Conservation (phyloP, 129 eudicot species). For the Artemisia tridentata region DNA sequence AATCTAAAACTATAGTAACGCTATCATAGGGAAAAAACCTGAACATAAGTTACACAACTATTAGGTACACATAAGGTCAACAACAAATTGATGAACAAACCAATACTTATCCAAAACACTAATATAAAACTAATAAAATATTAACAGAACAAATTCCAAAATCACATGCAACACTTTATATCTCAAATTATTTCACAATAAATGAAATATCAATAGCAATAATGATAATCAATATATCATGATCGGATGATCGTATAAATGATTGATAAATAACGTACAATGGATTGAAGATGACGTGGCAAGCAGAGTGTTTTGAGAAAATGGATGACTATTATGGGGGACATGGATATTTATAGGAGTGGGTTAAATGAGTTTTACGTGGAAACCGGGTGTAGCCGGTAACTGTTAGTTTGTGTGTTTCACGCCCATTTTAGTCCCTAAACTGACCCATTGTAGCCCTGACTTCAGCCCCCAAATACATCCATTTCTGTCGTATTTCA, state of each 20-base stretch:
- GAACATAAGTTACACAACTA: no score
- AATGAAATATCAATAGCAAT: not conserved
- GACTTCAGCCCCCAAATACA: no score
- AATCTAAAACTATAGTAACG: no score
- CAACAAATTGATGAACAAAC: not conserved
- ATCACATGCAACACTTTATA: slow-evolving; percentile 31
- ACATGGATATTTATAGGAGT: slow-evolving; percentile 18
- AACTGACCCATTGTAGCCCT: no score
- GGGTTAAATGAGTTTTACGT: not conserved
- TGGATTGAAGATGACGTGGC: slow-evolving; percentile 23
- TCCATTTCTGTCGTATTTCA: no score
- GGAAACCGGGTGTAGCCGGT: slow-evolving; percentile 33
- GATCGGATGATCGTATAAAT: slow-evolving; percentile 7
- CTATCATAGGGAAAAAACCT: no score
- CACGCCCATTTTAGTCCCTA: no score
- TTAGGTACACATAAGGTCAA: not conserved
- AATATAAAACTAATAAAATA: not conserved
- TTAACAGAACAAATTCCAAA: slow-evolving; percentile 25
- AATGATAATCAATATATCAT: not conserved
- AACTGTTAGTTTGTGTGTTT: slow-evolving; percentile 28
- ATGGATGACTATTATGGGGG: slow-evolving; percentile 26
- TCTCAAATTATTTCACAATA: slow-evolving; percentile 1
- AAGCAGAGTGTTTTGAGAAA: slow-evolving; percentile 18
- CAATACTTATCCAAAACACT: not conserved
- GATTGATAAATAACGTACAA: slow-evolving; percentile 20